These are phyloP conservation scores for Leishmania lainsoni DNA, from an alignment of 208 protist species.

Conservation along the genomic window DNA sequence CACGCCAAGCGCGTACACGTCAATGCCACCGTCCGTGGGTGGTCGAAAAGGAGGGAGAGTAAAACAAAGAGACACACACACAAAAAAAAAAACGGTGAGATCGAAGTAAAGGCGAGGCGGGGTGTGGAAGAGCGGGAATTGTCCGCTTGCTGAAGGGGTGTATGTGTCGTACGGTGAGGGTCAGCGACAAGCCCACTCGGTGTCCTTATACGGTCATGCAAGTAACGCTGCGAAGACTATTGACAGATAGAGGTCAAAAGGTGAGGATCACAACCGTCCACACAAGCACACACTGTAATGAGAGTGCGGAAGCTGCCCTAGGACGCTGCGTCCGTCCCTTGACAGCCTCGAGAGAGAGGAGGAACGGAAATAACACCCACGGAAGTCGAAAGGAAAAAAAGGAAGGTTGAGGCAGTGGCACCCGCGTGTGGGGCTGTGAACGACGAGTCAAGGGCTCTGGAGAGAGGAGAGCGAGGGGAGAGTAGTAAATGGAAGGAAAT, in stretches of 20 bases:
- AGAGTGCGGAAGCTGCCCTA: not conserved
- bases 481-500: not conserved
- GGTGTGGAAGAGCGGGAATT: not conserved
- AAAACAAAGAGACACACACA: not conserved
- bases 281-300: not conserved
- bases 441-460: not conserved
- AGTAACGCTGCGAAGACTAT: not conserved
- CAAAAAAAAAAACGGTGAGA: not conserved
- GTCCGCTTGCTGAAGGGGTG: not conserved
- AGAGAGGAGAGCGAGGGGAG: not conserved
- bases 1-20: not conserved
- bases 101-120: not conserved
- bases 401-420: not conserved
- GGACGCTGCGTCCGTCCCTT: not conserved
- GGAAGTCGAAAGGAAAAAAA: not conserved
- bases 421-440: not conserved
- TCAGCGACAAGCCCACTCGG: not conserved
- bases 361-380: not conserved
- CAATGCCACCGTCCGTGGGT: not conserved
- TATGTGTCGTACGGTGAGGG: not conserved
- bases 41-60: not conserved
- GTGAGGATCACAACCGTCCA: not conserved
- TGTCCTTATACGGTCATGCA: not conserved
- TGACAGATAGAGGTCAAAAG: not conserved
- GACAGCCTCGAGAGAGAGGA: not conserved